Percentiles rank a stretch among this genome's conserved stretches.
phyloP scores from a whole-genome alignment of 345 rosid species.

The Odontarrhena argentea region DNA sequence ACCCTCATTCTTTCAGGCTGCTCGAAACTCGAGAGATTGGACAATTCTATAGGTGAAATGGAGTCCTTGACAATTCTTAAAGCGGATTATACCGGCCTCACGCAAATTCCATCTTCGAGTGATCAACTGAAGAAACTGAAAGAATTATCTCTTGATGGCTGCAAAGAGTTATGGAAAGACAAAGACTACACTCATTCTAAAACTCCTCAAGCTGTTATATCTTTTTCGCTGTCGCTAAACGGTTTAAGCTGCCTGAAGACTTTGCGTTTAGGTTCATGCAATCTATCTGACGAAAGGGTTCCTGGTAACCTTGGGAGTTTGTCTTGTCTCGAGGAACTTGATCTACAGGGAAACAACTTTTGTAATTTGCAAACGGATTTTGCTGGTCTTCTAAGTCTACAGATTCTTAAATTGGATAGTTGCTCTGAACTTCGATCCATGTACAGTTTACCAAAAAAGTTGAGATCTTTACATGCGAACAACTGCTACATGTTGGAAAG shows the following conservation, averaged over 20 bases:
- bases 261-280: conserved; percentile 20
- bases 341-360: conserved; percentile 17
- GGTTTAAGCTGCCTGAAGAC: conserved; percentile 22
- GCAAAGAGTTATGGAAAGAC: neutral
- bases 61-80: neutral
- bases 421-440: conserved; percentile 35
- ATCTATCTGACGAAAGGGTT: conserved; percentile 23
- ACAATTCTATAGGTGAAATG: neutral
- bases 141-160: conserved; percentile 22
- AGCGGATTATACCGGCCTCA: neutral
- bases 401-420: conserved; percentile 17
- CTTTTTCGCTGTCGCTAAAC: neutral
- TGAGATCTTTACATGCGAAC: conserved; percentile 16
- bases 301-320: conserved; percentile 8
- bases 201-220: neutral
- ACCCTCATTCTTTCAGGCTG: conserved; percentile 7
- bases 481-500: conserved; percentile 20
- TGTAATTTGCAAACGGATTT: conserved; percentile 19
- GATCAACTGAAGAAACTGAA: neutral
- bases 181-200: neutral
- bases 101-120: neutral
- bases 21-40: conserved; percentile 6
- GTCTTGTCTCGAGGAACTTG: conserved; percentile 25
- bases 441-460: conserved; percentile 15
- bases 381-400: neutral